Base-by-base conservation (phyloP, 2,329 filamentous ascomycete species). In the Hymenoscyphus albidus region DNA sequence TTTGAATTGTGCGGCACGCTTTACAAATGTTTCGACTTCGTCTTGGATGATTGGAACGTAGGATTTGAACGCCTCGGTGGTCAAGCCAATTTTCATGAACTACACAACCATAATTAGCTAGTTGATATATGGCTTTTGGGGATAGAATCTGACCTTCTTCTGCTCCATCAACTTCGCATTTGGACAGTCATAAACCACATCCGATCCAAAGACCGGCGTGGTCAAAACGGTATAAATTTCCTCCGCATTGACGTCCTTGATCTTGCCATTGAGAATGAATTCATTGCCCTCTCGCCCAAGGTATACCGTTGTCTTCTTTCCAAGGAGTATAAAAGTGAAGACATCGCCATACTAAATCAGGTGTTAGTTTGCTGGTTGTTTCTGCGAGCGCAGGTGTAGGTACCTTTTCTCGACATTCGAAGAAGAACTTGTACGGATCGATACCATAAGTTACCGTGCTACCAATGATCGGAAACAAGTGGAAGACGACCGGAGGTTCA, bases 391-490 rank as follows among this genome's bases (percentile, higher is more conserved):
- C 14, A 31, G 54, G 54, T 32, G 16, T 54, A 76, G 79, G 67
- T 73, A 93, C 91, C 88, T 96, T 96, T 73, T 85, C 82, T 72
- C 88, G 76, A 82, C 87, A 85, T 72, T 82, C 72, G 70, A 85
- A 85, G 81, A 97, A 97, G 84, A 97, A 98, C 61, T 82, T 83
- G 74, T 92, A 93, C 16, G 94, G 94, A 74, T 98, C 92, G 79
- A 97, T 97, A 77, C 94, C 94, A 80, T 98, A 99, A 56, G 87
- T 91, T 73, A 98, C 82, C 66, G 95, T 97, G 81, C 89, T 97
- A 69, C 94, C 94, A 73, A 99, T 83, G 70, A 96, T 79, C 65
- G 91, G 91, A 74, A 94, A 83, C 85, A 86, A 91, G 77, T 92
- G 89, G 77, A 93, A 94, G 67, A 94, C 90, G 64, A 93, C 72